Evolutionary conservation across 805 yeast species (phyloP).

Genomic region (Kluyveromyces lactis): DNA sequence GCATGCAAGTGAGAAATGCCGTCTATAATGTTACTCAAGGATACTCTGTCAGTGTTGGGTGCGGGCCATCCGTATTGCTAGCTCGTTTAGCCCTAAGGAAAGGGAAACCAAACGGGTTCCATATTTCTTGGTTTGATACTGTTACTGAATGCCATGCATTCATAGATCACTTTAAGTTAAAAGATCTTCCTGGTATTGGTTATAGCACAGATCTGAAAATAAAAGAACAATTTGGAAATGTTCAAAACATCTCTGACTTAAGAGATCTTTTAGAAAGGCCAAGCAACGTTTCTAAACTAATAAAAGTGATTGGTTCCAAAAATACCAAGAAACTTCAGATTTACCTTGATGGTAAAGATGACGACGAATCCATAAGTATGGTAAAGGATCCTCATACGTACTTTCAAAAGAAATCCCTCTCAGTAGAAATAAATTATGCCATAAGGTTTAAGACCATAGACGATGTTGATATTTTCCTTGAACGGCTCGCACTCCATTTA

Average conservation of each 20-base stretch:
- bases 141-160: slow-evolving; percentile 30
- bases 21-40: slow-evolving; percentile 37
- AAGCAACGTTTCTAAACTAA: slow-evolving; percentile 2
- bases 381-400: slow-evolving; percentile 36
- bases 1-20: slow-evolving; percentile 25
- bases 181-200: slow-evolving; percentile 60
- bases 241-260: slow-evolving; percentile 4
- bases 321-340: slow-evolving; percentile 57
- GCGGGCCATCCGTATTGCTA: slow-evolving; percentile 61
- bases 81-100: slow-evolving; percentile 65
- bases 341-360: slow-evolving; percentile 61
- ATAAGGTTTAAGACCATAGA: slow-evolving; percentile 55
- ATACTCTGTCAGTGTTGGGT: slow-evolving; percentile 75
- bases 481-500: slow-evolving; percentile 52
- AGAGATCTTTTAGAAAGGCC: slow-evolving; percentile 1
- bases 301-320: slow-evolving; percentile 51
- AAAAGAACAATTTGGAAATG: background rate
- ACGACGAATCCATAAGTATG: slow-evolving; percentile 45
- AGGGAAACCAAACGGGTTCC: slow-evolving; percentile 77
- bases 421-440: slow-evolving; percentile 90
- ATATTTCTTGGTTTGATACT: slow-evolving; percentile 31
- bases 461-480: slow-evolving; percentile 60
- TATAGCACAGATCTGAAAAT: slow-evolving; percentile 35
- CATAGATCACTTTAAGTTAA: slow-evolving; percentile 20
- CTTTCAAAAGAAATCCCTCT: slow-evolving; percentile 62